Base-by-base conservation (phyloP, 1,139 yeast species). In the Kurtzmaniella natalensis region DNA sequence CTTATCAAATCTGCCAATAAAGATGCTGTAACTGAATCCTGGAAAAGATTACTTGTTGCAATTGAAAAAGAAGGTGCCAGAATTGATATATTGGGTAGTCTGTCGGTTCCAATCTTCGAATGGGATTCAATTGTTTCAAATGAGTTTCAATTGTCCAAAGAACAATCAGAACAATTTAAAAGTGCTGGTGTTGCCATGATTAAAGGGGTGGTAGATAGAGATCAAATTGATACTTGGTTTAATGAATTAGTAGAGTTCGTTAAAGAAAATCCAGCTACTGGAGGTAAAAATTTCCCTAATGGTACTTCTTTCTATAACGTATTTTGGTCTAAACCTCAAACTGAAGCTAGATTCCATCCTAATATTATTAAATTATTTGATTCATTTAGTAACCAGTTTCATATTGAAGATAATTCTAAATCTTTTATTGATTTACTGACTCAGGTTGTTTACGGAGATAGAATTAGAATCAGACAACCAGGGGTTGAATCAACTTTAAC, bases 251-350 rank as follows among this genome's bases (percentile, higher is more conserved):
- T 45, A 5, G 40, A 44, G 6, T 55, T 51, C 30, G 35, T 48
- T 26, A 25, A 33, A 14, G 39, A 40, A 2, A 40, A 51, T 26
- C 46, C 44, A 4, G 44, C 43, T 25, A 45, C 49, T 3, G 42
- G 40, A 8, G 58, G 55, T 0, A 7, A 20, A 5, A 8, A n/a
- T 15, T 41, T 36, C 31, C 63, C 65, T 2, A 38, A 38, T 10
- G 47, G 48, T 7, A 41, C 44, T 4, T 53, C 59, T 18, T 41
- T 47, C 56, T 36, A 46, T 40, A 53, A 55, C 29, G 43, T 61
- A 19, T 59, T 58, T 38, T 63, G 68, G 67, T 44, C 63, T 5
- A 48, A 51, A 33, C 35, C 59, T 3, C 69, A 63, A 37, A 41
- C 53, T 4, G 42, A 41, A 27, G 64, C 64, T 9, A 42, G 70